Base-by-base conservation (phyloP, 441 rosid genomes). In the Manihot esculenta region DNA sequence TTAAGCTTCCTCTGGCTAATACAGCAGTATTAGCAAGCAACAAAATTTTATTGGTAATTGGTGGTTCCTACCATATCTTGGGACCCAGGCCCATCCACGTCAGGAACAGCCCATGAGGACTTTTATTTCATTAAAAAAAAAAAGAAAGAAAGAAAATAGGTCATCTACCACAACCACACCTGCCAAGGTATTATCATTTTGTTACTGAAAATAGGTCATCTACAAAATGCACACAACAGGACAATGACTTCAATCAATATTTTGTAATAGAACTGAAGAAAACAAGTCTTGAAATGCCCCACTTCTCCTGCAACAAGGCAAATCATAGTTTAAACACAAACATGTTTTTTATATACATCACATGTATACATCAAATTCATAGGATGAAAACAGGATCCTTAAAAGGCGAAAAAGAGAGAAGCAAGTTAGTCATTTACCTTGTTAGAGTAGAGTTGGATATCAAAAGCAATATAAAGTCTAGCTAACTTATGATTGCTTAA, bases 241-340 rank as follows among this genome's bases (percentile, higher is more conserved):
- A 55, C 7, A 26, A 13, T 11, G 12, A n/a, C 12, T 26, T 21
- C 1, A 23, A 21, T 42, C 14, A 0, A 27, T 26, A 21, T 13
- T 42, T 42, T 0, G n/a, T 63, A 26, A 11, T n/a, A 6, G 0
- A 20, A 7, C 18, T n/a, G 2, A 45, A 53, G 21, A 48, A 41
- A 49, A 65, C 10, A 17, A 5, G 1, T 20, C 33, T 30, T 5
- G 9, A 67, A 54, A 15, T 21, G 50, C 62, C 23, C 33, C 38
- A 17, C 48, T 67, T 45, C n/a, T 38, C 62, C 71, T 54, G 71
- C 71, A 23, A 24, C 1, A 55, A 42, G 41, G 47, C 67, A 70
- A 67, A 15, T 35, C 41, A n/a, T 17, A 61, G 42, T 12, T 12
- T 30, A 7, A 30, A 49, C 15, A 47, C 15, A 30, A 44, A 0